Evolutionary conservation across 1,139 yeast species (phyloP).

Genomic region (Pichia cactophila): DNA sequence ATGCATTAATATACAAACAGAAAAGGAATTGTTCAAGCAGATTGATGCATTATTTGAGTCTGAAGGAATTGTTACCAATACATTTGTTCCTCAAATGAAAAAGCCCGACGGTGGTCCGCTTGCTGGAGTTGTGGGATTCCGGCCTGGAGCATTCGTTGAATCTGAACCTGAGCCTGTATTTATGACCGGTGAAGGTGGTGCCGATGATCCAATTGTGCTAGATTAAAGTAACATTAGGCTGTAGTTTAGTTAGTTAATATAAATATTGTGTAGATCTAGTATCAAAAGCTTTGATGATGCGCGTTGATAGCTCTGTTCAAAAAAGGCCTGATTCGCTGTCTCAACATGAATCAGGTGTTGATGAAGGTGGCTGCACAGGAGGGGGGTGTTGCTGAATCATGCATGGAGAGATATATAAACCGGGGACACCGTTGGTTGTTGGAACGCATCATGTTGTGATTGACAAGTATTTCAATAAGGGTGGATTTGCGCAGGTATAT

Average conservation of each 20-base stretch:
- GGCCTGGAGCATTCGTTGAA: constrained; percentile 17
- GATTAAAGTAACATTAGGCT: constrained; percentile 12
- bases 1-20: neutral
- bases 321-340: too few species aligned
- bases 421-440: constrained; percentile 26
- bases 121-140: constrained; percentile 12
- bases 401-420: constrained; percentile 13
- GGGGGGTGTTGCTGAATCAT: neutral
- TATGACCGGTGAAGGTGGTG: constrained; percentile 24
- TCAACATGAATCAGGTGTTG: too few species aligned
- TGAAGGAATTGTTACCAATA: neutral
- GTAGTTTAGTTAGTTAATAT: too few species aligned
- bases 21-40: constrained; percentile 6
- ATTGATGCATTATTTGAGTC: constrained; percentile 10
- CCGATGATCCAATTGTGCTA: constrained; percentile 26
- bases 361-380: neutral
- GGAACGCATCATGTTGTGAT: constrained; percentile 26
- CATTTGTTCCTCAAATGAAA: neutral
- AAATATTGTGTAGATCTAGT: too few species aligned
- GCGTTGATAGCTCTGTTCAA: neutral
- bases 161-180: constrained; percentile 19
- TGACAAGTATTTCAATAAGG: constrained; percentile 26
- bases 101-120: neutral
- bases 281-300: too few species aligned
- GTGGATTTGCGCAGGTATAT: constrained; percentile 56